Conservation (phyloP, 768 basidiomycete genomes). For the Agaricus subrufescens region DNA sequence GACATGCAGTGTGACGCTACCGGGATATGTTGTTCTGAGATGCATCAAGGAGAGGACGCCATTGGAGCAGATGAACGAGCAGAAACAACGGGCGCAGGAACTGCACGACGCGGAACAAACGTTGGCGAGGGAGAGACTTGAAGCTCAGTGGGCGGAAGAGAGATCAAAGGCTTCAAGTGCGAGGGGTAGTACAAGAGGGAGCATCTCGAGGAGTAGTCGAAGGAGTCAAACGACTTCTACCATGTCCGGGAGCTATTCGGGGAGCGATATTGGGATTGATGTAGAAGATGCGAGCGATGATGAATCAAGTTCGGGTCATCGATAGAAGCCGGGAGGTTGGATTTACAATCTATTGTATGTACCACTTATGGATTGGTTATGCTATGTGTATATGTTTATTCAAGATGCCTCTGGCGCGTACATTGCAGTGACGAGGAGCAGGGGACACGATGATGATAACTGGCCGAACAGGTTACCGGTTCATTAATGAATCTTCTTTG, state of each 20-base stretch:
- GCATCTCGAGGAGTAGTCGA: conserved; percentile 13
- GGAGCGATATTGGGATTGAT: conserved; percentile 3
- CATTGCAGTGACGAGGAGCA: no score
- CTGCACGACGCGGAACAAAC: conserved; percentile 25
- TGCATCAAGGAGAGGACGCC: conserved; percentile 44
- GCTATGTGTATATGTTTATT: no score
- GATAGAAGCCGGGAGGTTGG: no score
- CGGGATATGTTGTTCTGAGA: conserved; percentile 53
- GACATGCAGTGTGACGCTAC: conserved; percentile 46
- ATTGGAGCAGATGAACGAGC: conserved; percentile 31
- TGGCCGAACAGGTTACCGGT: no score
- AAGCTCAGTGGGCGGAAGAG: conserved; percentile 41
- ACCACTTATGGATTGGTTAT: no score
- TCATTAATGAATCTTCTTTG: no score
- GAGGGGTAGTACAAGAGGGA: conserved; percentile 17
- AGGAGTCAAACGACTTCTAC: neutral
- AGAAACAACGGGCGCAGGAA: no score
- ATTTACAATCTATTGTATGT: no score
- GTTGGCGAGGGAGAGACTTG: conserved; percentile 44
- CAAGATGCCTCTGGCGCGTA: no score
- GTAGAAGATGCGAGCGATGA: conserved; percentile 4
- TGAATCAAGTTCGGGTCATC: neutral
- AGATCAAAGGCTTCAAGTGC: conserved; percentile 11
- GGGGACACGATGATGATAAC: no score
- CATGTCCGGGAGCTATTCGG: neutral